phyloP scores from a whole-genome alignment of 1,139 yeast species.

The Suhomyces anneliseae region DNA sequence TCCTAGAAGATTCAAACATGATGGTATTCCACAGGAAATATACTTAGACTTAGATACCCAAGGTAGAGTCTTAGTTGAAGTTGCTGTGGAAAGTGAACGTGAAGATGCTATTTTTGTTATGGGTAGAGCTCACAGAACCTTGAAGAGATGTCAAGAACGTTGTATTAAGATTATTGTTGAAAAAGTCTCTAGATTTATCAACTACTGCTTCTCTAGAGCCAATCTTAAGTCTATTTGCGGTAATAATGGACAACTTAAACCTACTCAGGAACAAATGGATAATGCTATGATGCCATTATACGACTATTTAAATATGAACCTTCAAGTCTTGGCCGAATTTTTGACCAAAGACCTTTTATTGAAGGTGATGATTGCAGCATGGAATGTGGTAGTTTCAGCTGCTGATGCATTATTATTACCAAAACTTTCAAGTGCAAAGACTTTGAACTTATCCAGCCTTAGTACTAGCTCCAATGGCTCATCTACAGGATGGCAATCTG shows the following conservation, averaged over 20 bases:
- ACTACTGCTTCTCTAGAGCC: constrained; percentile 40
- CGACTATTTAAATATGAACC: constrained; percentile 69
- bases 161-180: constrained; percentile 67
- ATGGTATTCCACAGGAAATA: constrained; percentile 66
- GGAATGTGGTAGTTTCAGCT: constrained; percentile 64
- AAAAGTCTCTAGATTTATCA: constrained; percentile 50
- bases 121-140: constrained; percentile 71
- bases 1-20: constrained; percentile 63
- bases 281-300: constrained; percentile 74
- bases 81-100: constrained; percentile 76
- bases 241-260: constrained; percentile 42
- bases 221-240: constrained; percentile 58
- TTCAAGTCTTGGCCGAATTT: constrained; percentile 63
- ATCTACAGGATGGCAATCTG: constrained; percentile 46
- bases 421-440: constrained; percentile 59
- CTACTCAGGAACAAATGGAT: constrained; percentile 57
- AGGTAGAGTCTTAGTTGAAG: constrained; percentile 61
- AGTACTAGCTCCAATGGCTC: constrained; percentile 5
- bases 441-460: constrained; percentile 27
- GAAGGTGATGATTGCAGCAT: constrained; percentile 73
- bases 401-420: constrained; percentile 75
- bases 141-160: constrained; percentile 62
- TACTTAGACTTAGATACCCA: constrained; percentile 66
- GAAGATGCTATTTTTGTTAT: constrained; percentile 75
- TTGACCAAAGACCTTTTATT: constrained; percentile 59